phyloP scores from a whole-genome alignment of 495 filamentous ascomycete genomes.

The Xylaria acuta region DNA sequence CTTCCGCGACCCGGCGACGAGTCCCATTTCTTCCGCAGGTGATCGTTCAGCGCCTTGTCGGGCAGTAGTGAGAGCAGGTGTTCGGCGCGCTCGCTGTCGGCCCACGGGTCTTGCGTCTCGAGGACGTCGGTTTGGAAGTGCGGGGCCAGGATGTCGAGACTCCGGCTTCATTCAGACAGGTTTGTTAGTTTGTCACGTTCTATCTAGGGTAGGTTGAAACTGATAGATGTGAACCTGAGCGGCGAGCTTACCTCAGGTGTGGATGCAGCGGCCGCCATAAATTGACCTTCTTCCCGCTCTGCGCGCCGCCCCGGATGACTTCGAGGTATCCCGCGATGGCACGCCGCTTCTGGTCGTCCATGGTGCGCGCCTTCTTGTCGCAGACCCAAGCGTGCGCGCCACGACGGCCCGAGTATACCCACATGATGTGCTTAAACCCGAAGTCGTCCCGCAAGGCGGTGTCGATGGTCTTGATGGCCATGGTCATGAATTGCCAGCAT shows the following conservation, averaged over 20 bases:
- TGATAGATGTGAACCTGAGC: background rate
- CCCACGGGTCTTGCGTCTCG: constrained; percentile 85
- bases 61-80: constrained; percentile 80
- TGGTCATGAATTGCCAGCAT: constrained; percentile 96
- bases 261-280: constrained; percentile 87
- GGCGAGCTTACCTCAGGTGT: constrained; percentile 69
- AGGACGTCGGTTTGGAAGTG: constrained; percentile 85
- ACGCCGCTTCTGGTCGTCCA: constrained; percentile 83
- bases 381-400: constrained; percentile 99
- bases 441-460: constrained; percentile 88
- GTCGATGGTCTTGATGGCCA: constrained; percentile 95
- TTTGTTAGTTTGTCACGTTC: background rate
- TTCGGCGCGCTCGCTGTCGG: constrained; percentile 66
- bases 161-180: constrained; percentile 62
- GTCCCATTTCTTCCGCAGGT: constrained; percentile 88
- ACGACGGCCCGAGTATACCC: constrained; percentile 97
- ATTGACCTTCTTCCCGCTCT: constrained; percentile 88
- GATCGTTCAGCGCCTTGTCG: constrained; percentile 72
- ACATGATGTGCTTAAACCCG: constrained; percentile 93
- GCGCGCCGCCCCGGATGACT: constrained; percentile 79
- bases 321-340: constrained; percentile 89
- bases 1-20: constrained; percentile 77
- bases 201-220: background rate
- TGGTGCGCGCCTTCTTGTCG: constrained; percentile 78
- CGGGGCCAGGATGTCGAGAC: constrained; percentile 69